Base-by-base conservation (phyloP, 257 asterid genomes). In the Asclepias syriaca region DNA sequence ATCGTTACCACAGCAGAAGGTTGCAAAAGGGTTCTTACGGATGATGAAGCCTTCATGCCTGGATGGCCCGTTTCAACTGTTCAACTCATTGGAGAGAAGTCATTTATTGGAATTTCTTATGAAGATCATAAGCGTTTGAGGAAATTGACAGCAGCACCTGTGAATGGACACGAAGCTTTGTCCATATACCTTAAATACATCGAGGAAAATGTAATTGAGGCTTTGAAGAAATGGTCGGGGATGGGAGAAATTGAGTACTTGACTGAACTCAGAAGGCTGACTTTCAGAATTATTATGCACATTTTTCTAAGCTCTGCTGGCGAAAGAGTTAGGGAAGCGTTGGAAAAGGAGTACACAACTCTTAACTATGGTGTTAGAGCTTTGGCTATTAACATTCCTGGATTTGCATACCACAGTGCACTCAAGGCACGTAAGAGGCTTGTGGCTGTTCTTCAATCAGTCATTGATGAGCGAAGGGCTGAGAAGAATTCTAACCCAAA, bases 371-470 rank as follows among this genome's bases (percentile, higher is more conserved):
- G 99, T 14, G 88, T 95, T 61, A 77, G 99, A 65, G 88, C 99
- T 9, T 80, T 95, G 99, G 90, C 92, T 1, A 84, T 95, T 67
- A 92, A 95, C 74, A 34, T 95, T 19, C 97, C 98, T 0, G 97
- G 99, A 75, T 94, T 95, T 68, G 90, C 96, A 70, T 92, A 89
- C 81, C 79, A 92, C 71, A 71, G 79, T 5, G 96, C 97, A 1
- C 96, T 95, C 56, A 92, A 94, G 99, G 99, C 99, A 3, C 92
- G 99, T 0, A 92, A 80, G 54, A 88, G 65, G 68, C 90, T 95
- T 1, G 97, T 87, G 60, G 87, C 86, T 0, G 83, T 83, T 68
- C 84, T 95, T 19, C 92, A 87, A 71, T 65, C 78, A 18, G 75
- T 85, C 4, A 95, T 95, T 21, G 80, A 79, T 5, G 85, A 85